Percentiles rank a stretch among this genome's conserved stretches.
phyloP scores from a whole-genome alignment of 371 early-diverging fungal species.

The Syncephalastrum monosporum region DNA sequence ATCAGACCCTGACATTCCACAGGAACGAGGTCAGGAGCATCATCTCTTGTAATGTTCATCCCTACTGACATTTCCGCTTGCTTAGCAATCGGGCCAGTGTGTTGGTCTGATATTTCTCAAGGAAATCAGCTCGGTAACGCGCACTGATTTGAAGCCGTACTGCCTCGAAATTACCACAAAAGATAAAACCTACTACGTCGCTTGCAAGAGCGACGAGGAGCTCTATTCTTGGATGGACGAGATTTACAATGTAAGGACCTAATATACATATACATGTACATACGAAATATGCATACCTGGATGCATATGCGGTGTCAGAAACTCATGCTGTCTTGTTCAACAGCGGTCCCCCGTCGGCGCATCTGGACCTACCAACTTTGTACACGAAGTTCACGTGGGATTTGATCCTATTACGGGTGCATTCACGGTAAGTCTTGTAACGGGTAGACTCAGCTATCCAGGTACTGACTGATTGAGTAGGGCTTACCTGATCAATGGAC shows the following conservation, averaged over 20 bases:
- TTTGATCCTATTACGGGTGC: conserved; percentile 90
- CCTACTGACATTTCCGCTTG: background rate
- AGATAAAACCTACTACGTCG: conserved; percentile 82
- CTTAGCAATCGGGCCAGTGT: conserved; percentile 32
- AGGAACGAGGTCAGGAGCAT: conserved; percentile 66
- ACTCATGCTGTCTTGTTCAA: conserved; percentile 7
- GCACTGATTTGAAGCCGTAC: conserved; percentile 83
- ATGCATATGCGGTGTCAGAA: background rate
- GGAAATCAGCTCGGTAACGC: conserved; percentile 79
- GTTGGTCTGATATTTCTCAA: conserved; percentile 83
- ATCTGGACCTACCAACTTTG: conserved; percentile 90
- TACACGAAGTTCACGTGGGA: conserved; percentile 93
- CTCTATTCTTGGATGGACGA: conserved; percentile 96
- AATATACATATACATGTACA: background rate
- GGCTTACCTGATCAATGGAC: conserved; percentile 95
- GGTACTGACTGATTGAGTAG: conserved; percentile 25
- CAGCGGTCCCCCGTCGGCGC: conserved; percentile 84
- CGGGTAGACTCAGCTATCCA: background rate
- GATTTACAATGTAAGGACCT: conserved; percentile 71
- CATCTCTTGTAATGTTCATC: background rate
- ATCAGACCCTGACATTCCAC: conserved; percentile 81
- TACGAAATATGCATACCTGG: background rate
- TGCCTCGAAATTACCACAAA: conserved; percentile 89
- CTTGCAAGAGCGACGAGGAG: conserved; percentile 91
- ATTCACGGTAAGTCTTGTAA: conserved; percentile 69